phyloP scores from a whole-genome alignment of 2,329 filamentous ascomycete genomes.

The Fusarium sambucinum region DNA sequence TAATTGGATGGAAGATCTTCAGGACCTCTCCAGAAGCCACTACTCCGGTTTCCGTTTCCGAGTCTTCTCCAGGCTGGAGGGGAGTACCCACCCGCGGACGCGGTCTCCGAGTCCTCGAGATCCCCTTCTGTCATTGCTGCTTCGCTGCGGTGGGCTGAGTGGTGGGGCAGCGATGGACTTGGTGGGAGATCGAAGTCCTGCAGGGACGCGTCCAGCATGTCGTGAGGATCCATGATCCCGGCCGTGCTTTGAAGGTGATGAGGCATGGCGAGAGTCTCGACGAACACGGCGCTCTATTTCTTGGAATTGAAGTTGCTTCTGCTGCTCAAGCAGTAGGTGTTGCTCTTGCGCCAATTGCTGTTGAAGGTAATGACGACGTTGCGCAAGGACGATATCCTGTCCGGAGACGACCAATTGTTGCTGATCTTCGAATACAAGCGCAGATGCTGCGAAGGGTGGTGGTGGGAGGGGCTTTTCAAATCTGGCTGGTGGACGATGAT shows the following conservation, averaged over 20 bases:
- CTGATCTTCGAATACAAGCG: conserved; percentile 52
- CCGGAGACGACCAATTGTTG: conserved; percentile 51
- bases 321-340: conserved; percentile 35
- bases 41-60: conserved; percentile 69
- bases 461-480: conserved; percentile 48
- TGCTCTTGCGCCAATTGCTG: conserved; percentile 35
- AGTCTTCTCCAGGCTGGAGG: conserved; percentile 72
- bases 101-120: conserved; percentile 60
- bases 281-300: conserved; percentile 35
- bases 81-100: conserved; percentile 68
- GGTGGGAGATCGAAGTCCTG: conserved; percentile 67
- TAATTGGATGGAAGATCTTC: conserved; percentile 61
- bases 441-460: conserved; percentile 41
- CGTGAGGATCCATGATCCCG: conserved; percentile 53
- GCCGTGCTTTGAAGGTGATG: conserved; percentile 20
- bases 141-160: conserved; percentile 53
- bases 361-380: conserved; percentile 42
- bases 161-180: conserved; percentile 53
- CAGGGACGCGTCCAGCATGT: conserved; percentile 64
- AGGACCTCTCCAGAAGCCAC: conserved; percentile 69
- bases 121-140: conserved; percentile 52
- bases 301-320: conserved; percentile 40
- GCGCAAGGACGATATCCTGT: conserved; percentile 49
- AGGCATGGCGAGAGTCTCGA: conserved; percentile 24
- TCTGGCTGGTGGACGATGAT: conserved; percentile 13